Evolutionary conservation across 2,329 filamentous ascomycete genomes (phyloP).

Genomic region (Aureobasidium sp.): DNA sequence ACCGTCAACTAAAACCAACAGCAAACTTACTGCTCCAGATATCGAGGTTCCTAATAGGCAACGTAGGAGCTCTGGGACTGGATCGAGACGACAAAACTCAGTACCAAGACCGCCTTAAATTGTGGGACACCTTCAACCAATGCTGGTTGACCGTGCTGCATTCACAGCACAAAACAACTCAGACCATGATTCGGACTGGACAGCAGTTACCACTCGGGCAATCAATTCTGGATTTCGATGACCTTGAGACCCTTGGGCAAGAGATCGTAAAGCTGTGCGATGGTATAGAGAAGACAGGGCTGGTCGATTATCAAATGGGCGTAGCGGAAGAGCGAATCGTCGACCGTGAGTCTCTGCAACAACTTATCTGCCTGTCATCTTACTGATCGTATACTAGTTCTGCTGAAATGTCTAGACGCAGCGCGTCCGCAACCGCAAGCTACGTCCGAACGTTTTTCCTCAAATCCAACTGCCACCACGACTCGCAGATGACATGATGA

Average conservation of each 20-base stretch:
- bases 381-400: constrained; percentile 32
- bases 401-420: constrained; percentile 48
- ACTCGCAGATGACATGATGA: neutral
- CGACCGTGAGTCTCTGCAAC: constrained; percentile 52
- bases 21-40: constrained; percentile 52
- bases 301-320: constrained; percentile 96
- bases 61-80: constrained; percentile 61
- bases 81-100: constrained; percentile 72
- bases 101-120: constrained; percentile 66
- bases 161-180: constrained; percentile 69
- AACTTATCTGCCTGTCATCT: constrained; percentile 12
- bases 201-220: constrained; percentile 50
- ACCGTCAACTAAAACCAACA: constrained; percentile 54
- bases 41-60: constrained; percentile 60
- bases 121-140: constrained; percentile 93
- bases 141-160: constrained; percentile 82
- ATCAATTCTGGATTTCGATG: constrained; percentile 59
- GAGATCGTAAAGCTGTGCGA: constrained; percentile 80
- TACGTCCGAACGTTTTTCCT: neutral
- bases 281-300: constrained; percentile 77
- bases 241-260: constrained; percentile 70
- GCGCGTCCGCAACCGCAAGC: constrained; percentile 23
- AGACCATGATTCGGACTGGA: constrained; percentile 52
- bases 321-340: constrained; percentile 93
- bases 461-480: neutral